Evolutionary conservation across 768 basidiomycete species (phyloP).

Genomic region (Brasilioporus rufonigricans): DNA sequence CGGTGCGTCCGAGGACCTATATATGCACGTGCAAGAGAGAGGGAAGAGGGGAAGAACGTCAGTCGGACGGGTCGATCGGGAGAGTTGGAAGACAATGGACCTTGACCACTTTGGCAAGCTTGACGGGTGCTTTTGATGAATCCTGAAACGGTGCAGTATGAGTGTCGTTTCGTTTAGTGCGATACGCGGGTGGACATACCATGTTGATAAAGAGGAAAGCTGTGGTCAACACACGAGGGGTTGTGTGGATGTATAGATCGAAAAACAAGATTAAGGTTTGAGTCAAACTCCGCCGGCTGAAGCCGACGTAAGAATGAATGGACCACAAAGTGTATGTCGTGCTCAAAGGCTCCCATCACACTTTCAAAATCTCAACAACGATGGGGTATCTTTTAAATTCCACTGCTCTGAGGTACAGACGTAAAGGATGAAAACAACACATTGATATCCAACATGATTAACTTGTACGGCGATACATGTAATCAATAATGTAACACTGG

Average conservation of each 20-base stretch:
- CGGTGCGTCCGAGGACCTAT: conserved; percentile 96
- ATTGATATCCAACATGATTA: conserved; percentile 9
- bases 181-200: conserved; percentile 19
- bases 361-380: background rate
- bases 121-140: conserved; percentile 88
- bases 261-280: conserved; percentile 26
- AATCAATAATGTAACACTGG: conserved; percentile 17
- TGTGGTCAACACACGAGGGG: background rate
- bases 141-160: conserved; percentile 43
- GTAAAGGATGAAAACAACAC: background rate
- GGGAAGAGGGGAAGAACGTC: background rate
- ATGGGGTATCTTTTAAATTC: conserved; percentile 10
- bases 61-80: background rate
- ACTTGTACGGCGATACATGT: conserved; percentile 13
- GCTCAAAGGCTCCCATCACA: too few relatives aligned
- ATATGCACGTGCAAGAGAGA: background rate
- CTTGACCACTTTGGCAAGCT: conserved; percentile 98
- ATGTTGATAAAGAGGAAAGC: conserved; percentile 13
- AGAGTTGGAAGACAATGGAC: conserved; percentile 39
- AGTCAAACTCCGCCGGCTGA: conserved; percentile 19
- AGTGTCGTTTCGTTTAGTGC: background rate
- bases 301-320: conserved; percentile 8
- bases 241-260: conserved; percentile 13
- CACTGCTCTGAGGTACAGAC: background rate
- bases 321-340: too few relatives aligned